A percentile compares a stretch with the other conserved stretches of the same genome.
These are phyloP conservation scores for Tylopilus rubrobrunneus DNA, from an alignment of 768 basidiomycete species.

Conservation along the genomic window DNA sequence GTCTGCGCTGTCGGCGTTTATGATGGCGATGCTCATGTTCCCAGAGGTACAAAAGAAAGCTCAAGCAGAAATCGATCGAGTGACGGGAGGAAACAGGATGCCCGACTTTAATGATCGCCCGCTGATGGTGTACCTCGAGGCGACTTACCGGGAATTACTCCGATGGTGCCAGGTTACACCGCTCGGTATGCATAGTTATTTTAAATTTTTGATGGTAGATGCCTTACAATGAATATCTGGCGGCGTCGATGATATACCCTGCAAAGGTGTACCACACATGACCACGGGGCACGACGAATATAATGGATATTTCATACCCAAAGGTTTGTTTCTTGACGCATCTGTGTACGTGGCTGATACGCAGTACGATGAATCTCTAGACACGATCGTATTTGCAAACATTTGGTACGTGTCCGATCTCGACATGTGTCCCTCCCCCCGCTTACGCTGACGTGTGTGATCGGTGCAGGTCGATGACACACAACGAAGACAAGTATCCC, in stretches of 20 bases:
- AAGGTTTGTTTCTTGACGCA: conserved; percentile 7
- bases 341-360: neutral
- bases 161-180: conserved; percentile 25
- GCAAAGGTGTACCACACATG: conserved; percentile 28
- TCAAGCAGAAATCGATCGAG: conserved; percentile 25
- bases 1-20: no score
- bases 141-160: conserved; percentile 19
- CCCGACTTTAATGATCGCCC: conserved; percentile 19
- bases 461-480: conserved; percentile 25
- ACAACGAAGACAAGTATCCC: conserved; percentile 20
- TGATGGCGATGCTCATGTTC: conserved; percentile 25
- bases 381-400: conserved; percentile 23
- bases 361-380: neutral
- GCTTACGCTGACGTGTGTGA: neutral
- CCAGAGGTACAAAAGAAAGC: conserved; percentile 24
- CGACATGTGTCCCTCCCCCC: neutral
- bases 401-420: conserved; percentile 11
- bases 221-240: neutral
- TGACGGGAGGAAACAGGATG: conserved; percentile 15
- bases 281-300: conserved; percentile 15
- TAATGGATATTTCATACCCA: conserved; percentile 17
- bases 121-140: conserved; percentile 25
- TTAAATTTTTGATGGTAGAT: neutral
- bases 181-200: no score
- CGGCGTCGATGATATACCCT: no score